These are phyloP conservation scores for Kwoniella bestiolae DNA, from an alignment of 768 basidiomycete genomes.

Conservation along the genomic window DNA sequence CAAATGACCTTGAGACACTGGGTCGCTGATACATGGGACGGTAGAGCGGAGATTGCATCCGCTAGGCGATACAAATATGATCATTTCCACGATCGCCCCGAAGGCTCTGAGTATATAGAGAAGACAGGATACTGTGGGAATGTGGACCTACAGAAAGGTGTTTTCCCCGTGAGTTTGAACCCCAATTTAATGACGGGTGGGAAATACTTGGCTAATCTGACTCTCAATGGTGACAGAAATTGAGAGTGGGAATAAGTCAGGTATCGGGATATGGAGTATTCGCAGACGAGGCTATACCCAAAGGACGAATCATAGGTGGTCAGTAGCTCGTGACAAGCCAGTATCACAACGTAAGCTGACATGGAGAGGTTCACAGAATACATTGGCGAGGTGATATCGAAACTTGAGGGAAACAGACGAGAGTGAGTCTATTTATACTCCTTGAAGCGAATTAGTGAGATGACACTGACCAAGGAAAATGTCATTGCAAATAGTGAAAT, in stretches of 20 bases:
- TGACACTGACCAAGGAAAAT: neutral
- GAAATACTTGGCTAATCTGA: neutral
- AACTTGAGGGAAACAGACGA: slow-evolving; percentile 14
- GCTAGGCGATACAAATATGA: neutral
- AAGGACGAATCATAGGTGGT: slow-evolving; percentile 14
- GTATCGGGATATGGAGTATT: slow-evolving; percentile 28
- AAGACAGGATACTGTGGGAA: slow-evolving; percentile 1
- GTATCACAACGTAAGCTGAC: neutral
- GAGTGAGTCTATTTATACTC: slow-evolving; percentile 17
- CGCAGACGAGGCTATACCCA: slow-evolving; percentile 20
- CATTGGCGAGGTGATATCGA: slow-evolving; percentile 19
- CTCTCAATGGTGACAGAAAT: neutral
- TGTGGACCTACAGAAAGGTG: slow-evolving; percentile 13
- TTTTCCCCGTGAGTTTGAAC: slow-evolving; percentile 18
- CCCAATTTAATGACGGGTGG: neutral
- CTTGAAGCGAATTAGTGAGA: neutral
- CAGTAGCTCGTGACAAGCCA: neutral
- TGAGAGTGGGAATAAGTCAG: slow-evolving; percentile 18
- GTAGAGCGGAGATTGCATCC: neutral
- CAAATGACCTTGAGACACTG: no score
- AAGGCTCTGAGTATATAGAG: neutral
- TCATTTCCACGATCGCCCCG: neutral
- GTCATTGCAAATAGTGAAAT: neutral
- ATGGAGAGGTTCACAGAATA: slow-evolving; percentile 12
- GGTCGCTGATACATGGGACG: neutral